These are phyloP conservation scores for Mallotus repandus DNA, from an alignment of 441 rosid species.

Conservation along the genomic window DNA sequence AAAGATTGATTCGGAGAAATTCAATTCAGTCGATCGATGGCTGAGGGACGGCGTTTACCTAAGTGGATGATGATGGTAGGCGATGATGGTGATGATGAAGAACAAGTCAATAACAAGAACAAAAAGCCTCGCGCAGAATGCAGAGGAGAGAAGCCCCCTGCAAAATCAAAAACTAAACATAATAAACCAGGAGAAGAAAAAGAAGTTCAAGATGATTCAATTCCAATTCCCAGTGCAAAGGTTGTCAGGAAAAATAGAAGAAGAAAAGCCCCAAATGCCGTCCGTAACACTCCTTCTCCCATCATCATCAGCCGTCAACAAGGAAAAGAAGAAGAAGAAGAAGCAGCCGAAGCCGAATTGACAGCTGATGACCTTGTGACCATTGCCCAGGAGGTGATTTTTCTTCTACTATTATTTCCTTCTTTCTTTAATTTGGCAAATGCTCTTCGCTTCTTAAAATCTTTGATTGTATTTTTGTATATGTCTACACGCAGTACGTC, in stretches of 20 bases:
- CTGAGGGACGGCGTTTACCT: slow-evolving; percentile 33
- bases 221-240: not conserved
- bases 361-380: slow-evolving; percentile 46
- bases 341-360: slow-evolving; percentile 26
- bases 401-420: not conserved
- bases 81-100: not conserved
- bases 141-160: not conserved
- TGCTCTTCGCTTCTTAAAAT: not conserved
- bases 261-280: slow-evolving; percentile 8
- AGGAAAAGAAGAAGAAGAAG: not conserved
- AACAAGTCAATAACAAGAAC: not conserved
- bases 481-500: slow-evolving; percentile 36
- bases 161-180: too few relatives aligned
- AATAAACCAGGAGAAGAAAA: not conserved
- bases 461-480: too few relatives aligned
- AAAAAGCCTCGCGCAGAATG: not conserved
- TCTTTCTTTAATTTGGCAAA: not conserved
- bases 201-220: not conserved
- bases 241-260: slow-evolving; percentile 8
- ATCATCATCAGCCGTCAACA: too few relatives aligned
- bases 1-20: too few relatives aligned
- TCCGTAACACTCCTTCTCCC: not conserved
- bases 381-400: slow-evolving; percentile 50
- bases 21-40: too few relatives aligned
- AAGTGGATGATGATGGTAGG: slow-evolving; percentile 28